Conservation (phyloP, 1,284 basidiomycete genomes). For the Fomitopsis schrenkii region DNA sequence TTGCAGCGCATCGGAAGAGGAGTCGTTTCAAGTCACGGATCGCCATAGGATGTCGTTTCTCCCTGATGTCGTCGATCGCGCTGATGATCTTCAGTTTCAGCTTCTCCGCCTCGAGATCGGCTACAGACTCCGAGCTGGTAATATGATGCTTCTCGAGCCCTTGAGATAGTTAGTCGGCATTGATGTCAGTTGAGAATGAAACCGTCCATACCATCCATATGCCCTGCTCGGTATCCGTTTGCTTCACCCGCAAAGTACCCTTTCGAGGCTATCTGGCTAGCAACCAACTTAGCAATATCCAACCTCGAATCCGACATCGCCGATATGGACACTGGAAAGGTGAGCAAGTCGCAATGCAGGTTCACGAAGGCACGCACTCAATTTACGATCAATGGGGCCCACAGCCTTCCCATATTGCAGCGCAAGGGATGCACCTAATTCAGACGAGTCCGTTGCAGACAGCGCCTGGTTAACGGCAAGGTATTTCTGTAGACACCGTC, state of each 20-base stretch:
- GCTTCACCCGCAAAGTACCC: constrained; percentile 86
- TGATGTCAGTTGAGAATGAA: too few species aligned
- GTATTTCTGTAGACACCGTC: constrained; percentile 60
- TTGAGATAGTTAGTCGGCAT: background rate
- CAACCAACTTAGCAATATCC: constrained; percentile 74
- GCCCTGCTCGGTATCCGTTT: constrained; percentile 71
- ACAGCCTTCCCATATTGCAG: constrained; percentile 80
- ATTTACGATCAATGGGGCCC: constrained; percentile 74
- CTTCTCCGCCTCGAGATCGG: constrained; percentile 18
- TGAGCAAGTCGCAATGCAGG: background rate
- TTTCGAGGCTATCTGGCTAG: constrained; percentile 82
- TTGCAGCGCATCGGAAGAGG: constrained; percentile 85
- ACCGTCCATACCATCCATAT: constrained; percentile 35
- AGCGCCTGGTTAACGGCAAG: constrained; percentile 69
- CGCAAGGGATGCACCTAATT: constrained; percentile 88
- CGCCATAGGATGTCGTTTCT: constrained; percentile 68
- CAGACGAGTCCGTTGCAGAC: constrained; percentile 67
- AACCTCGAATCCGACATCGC: constrained; percentile 56
- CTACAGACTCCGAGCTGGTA: constrained; percentile 12
- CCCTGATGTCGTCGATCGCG: constrained; percentile 64
- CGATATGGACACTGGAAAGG: constrained; percentile 52
- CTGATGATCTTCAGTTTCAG: constrained; percentile 70
- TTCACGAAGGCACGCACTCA: constrained; percentile 43
- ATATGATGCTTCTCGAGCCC: constrained; percentile 6
- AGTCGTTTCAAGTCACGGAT: constrained; percentile 82